Conservation (phyloP, 1,284 basidiomycete species). For the Ustilago bromivora region DNA sequence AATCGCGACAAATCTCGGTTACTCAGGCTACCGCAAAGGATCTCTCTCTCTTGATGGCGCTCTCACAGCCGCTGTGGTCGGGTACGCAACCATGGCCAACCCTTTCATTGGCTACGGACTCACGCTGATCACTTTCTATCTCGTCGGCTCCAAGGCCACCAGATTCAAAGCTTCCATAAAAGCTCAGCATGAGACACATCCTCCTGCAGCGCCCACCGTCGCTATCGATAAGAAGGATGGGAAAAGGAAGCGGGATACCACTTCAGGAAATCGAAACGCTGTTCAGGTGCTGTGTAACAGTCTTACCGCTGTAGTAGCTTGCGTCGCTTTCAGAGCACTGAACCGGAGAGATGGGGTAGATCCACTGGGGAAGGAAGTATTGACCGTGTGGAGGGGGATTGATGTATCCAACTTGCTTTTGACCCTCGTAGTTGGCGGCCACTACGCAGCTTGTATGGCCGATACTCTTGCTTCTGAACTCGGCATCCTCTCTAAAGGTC, state of each 20-base stretch:
- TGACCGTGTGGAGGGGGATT: constrained; percentile 2
- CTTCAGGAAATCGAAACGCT: constrained; percentile 50
- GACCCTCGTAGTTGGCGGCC: constrained; percentile 49
- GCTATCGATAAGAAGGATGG: background rate
- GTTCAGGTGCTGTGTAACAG: constrained; percentile 61
- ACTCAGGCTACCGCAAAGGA: constrained; percentile 55
- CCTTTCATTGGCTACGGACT: constrained; percentile 56
- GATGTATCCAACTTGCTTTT: constrained; percentile 14
- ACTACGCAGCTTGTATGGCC: constrained; percentile 63
- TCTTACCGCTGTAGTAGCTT: constrained; percentile 25
- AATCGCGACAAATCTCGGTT: constrained; percentile 36
- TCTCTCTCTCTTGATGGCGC: constrained; percentile 57
- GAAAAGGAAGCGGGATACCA: constrained; percentile 24
- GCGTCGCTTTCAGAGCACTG: constrained; percentile 20
- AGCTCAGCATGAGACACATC: constrained; percentile 76
- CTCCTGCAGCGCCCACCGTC: background rate
- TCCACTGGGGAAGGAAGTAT: constrained; percentile 9
- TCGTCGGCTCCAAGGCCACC: constrained; percentile 84
- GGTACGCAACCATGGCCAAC: constrained; percentile 61
- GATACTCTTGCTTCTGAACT: constrained; percentile 63
- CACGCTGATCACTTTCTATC: constrained; percentile 71
- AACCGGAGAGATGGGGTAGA: constrained; percentile 8
- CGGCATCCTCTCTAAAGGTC: constrained; percentile 53
- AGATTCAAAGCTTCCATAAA: constrained; percentile 77
- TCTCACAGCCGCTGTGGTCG: constrained; percentile 50